A percentile compares a stretch with the other conserved stretches of the same genome.
These are phyloP conservation scores for Marchantia polymorpha DNA, from an alignment of 225 moss, liverwort and hornwort genomes.

Conservation along the genomic window DNA sequence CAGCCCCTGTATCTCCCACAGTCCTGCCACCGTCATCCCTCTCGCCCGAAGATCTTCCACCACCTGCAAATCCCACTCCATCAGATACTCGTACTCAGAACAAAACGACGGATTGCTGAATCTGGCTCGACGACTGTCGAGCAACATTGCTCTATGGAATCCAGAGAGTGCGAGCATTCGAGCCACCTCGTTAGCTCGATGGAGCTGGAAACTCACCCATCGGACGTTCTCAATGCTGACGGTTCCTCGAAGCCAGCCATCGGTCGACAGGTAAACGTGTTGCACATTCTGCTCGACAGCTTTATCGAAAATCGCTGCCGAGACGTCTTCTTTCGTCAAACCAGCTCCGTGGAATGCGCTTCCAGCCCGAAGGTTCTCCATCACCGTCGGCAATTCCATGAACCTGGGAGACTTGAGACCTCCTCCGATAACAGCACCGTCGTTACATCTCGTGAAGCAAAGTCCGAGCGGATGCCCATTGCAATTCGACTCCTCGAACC, in stretches of 20 bases:
- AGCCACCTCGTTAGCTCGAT: background rate
- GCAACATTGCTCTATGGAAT: no score
- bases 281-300: slow-evolving; percentile 39
- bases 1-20: slow-evolving; percentile 60
- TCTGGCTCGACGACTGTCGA: no score
- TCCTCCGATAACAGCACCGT: slow-evolving; percentile 66
- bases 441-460: slow-evolving; percentile 77
- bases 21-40: slow-evolving; percentile 52
- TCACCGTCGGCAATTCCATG: slow-evolving; percentile 31
- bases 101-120: no score
- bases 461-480: slow-evolving; percentile 53
- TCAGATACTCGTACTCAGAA: no score
- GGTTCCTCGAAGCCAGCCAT: slow-evolving; percentile 75
- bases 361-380: slow-evolving; percentile 19
- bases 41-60: slow-evolving; percentile 51
- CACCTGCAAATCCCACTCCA: slow-evolving; percentile 23
- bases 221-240: slow-evolving; percentile 37
- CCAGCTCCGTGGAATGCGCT: slow-evolving; percentile 50
- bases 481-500: slow-evolving; percentile 84
- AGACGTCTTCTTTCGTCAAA: slow-evolving; percentile 46
- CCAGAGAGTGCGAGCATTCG: no score
- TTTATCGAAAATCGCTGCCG: slow-evolving; percentile 59
- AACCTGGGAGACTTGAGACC: slow-evolving; percentile 49
- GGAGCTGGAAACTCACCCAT: slow-evolving; percentile 39
- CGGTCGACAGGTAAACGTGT: slow-evolving; percentile 66